Base-by-base conservation (phyloP, 345 rosid species). In the Passiflora organensis region DNA sequence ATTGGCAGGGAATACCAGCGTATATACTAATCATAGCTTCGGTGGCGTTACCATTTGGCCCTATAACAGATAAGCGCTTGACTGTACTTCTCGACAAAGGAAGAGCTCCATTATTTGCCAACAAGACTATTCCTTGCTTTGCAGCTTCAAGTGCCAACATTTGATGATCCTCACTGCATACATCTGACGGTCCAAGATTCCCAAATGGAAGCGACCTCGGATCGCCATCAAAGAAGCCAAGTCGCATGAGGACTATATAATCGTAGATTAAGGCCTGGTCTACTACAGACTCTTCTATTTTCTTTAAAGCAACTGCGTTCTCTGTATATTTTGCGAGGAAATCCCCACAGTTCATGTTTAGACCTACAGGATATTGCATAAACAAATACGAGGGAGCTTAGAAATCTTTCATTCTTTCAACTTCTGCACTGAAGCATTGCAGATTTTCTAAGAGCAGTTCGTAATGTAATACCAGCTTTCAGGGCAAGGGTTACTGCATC, bases 151-250 rank as follows among this genome's bases (percentile, higher is more conserved):
- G 62, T 12, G 78, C 82, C 24, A 77, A 48, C 36, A n/a, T 13
- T 21, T 72, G 75, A 32, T 79, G 66, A 13, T 72, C 81, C 0
- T 60, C 16, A 0, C 74, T 63, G 13, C 84, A 79, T 43, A 75
- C 82, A 70, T 79, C 71, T 2, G 67, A 56, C 2, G 82, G 79
- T 21, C 82, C 82, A 38, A 75, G 73, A 32, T 79, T 56, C 17
- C 84, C 82, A 49, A 67, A 66, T 23, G 45, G 68, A 28, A 56
- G 74, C 1, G 41, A 43, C 39, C 61, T 67, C 2, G 79, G 84
- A 66, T 77, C 71, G 13, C 82, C 76, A 13, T 82, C 79, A 14
- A 79, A 82, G 70, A 79, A 72, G 23, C 88, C 81, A 5, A 79
- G 74, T 38, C 88, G 72, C 78, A 77, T 68, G 18, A 75, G 72